These are phyloP conservation scores for Balansia obtecta DNA, from an alignment of 2,329 filamentous ascomycete genomes.

Conservation along the genomic window DNA sequence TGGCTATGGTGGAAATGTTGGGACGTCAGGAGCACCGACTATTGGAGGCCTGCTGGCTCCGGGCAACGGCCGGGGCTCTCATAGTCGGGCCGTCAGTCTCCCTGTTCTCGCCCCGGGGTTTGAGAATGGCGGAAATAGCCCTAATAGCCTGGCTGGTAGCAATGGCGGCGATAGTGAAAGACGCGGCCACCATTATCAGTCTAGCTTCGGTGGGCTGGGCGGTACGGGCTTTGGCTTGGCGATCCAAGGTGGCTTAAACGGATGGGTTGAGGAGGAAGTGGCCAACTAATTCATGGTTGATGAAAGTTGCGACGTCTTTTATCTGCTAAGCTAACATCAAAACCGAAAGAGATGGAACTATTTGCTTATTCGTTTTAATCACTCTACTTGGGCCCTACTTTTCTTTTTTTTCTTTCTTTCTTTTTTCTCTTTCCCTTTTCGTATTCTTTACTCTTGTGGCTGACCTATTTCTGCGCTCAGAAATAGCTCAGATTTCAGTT, in stretches of 20 bases:
- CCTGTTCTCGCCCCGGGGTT: slow-evolving; percentile 57
- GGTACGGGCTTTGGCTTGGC: slow-evolving; percentile 45
- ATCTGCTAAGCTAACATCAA: neutral
- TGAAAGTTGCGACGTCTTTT: neutral
- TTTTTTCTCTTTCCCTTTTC: slow-evolving; percentile 7
- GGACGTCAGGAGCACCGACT: slow-evolving; percentile 48
- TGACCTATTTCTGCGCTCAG: neutral
- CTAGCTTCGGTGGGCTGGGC: slow-evolving; percentile 48
- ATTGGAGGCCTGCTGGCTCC: slow-evolving; percentile 70
- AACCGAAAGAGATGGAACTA: slow-evolving; percentile 15
- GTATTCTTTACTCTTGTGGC: slow-evolving; percentile 4
- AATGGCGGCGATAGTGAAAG: slow-evolving; percentile 39
- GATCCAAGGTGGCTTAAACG: slow-evolving; percentile 51
- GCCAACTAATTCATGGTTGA: slow-evolving; percentile 33
- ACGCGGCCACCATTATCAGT: slow-evolving; percentile 54
- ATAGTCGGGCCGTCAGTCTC: slow-evolving; percentile 78
- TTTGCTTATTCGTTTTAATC: slow-evolving; percentile 13
- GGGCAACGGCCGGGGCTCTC: slow-evolving; percentile 46
- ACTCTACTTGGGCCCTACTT: slow-evolving; percentile 12
- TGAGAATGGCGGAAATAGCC: slow-evolving; percentile 45
- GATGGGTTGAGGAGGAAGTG: slow-evolving; percentile 57
- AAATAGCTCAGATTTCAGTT: neutral
- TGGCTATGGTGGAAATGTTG: slow-evolving; percentile 42
- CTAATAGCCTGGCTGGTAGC: slow-evolving; percentile 33
- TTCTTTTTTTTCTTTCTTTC: slow-evolving; percentile 9